These are phyloP conservation scores for Phytopythium helicoides DNA, from an alignment of 352 stramenopile species.

Conservation along the genomic window DNA sequence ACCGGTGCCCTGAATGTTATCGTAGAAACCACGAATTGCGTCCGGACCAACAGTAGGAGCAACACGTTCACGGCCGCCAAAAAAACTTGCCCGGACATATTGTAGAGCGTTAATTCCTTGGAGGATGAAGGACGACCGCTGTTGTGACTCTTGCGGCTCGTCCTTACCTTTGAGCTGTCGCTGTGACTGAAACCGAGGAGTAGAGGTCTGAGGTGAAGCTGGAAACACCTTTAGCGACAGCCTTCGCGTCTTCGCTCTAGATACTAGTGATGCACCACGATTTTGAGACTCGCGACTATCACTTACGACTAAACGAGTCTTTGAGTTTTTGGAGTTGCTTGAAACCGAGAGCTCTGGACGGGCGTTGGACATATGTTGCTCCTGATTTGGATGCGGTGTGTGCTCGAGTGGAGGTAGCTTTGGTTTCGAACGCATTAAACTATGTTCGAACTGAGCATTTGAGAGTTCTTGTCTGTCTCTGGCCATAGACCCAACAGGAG, in stretches of 20 bases:
- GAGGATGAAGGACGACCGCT: constrained; percentile 14
- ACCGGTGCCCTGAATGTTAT: constrained; percentile 33
- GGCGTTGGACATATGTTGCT: not conserved
- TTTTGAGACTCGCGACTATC: constrained; percentile 1
- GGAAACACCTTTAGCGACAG: constrained; percentile 19
- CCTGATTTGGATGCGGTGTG: not conserved
- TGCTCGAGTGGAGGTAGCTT: not conserved
- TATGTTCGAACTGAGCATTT: no score
- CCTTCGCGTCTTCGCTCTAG: not conserved
- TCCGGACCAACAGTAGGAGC: constrained; percentile 22
- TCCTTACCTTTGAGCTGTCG: not conserved
- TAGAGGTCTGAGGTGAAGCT: not conserved
- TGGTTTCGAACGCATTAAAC: not conserved
- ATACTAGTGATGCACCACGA: not conserved
- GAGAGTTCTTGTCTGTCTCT: no score
- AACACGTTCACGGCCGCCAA: constrained; percentile 17
- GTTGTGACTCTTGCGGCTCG: not conserved
- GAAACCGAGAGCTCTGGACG: not conserved
- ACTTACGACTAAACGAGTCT: not conserved
- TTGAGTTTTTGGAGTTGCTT: not conserved
- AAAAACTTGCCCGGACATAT: constrained; percentile 31
- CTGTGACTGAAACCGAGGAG: not conserved
- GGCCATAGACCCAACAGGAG: not conserved
- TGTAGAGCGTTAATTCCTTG: constrained; percentile 20
- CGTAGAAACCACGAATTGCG: constrained; percentile 55